Conservation (phyloP, 169 alveolate genomes). For the Babesia divergens region DNA sequence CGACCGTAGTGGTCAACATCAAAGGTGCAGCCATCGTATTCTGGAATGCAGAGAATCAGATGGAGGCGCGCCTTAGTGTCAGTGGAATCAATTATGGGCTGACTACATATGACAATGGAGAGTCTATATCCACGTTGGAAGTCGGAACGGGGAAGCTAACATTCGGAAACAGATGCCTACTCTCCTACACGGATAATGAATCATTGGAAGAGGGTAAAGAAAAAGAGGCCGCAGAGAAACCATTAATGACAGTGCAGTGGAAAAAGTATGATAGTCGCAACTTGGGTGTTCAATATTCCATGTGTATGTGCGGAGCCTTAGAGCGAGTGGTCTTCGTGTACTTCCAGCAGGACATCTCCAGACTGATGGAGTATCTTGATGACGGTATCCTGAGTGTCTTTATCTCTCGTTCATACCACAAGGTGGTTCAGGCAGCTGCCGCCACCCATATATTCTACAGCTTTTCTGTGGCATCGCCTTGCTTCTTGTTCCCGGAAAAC, state of each 20-base stretch:
- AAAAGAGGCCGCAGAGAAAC: background rate
- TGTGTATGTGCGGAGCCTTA: slow-evolving; percentile 67
- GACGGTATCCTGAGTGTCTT: slow-evolving; percentile 83
- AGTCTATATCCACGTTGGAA: slow-evolving; percentile 28
- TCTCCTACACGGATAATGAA: slow-evolving; percentile 30
- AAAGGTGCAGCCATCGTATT: slow-evolving; percentile 62
- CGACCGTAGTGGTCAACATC: slow-evolving; percentile 8
- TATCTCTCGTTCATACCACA: slow-evolving; percentile 77
- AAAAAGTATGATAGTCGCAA: slow-evolving; percentile 39
- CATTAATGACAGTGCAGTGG: slow-evolving; percentile 24
- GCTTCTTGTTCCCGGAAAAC: slow-evolving; percentile 67
- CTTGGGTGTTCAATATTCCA: slow-evolving; percentile 50
- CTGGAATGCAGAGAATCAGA: slow-evolving; percentile 26
- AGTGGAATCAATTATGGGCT: slow-evolving; percentile 24
- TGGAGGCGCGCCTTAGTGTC: slow-evolving; percentile 40
- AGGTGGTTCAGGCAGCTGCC: slow-evolving; percentile 80
- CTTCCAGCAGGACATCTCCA: slow-evolving; percentile 74
- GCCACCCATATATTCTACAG: slow-evolving; percentile 62
- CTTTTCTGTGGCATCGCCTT: slow-evolving; percentile 64
- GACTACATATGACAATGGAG: slow-evolving; percentile 17
- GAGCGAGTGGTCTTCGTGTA: slow-evolving; percentile 70
- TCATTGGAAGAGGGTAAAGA: background rate
- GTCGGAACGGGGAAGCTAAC: slow-evolving; percentile 46
- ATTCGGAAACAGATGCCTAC: slow-evolving; percentile 42
- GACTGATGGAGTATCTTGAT: slow-evolving; percentile 75